phyloP scores from a whole-genome alignment of 768 basidiomycete genomes.

The Mycena capillaripes region DNA sequence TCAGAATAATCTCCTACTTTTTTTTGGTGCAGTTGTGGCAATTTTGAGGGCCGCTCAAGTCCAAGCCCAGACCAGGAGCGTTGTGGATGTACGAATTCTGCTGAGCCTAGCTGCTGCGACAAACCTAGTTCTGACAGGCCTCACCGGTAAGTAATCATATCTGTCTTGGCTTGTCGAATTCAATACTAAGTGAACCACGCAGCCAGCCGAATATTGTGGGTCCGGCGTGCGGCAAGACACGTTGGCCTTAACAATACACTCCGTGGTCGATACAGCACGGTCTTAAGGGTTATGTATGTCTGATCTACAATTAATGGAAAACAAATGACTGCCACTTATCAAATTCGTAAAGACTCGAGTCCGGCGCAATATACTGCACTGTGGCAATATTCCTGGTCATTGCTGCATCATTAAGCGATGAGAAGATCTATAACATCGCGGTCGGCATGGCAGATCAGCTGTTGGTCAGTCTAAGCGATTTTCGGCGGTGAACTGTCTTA shows the following conservation, averaged over 20 bases:
- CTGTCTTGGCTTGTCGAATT: neutral
- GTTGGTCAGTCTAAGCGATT: neutral
- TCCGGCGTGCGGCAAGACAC: neutral
- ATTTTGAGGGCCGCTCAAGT: neutral
- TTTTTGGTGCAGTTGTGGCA: neutral
- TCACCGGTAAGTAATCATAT: neutral
- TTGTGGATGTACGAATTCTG: neutral
- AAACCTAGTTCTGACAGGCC: neutral
- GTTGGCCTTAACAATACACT: neutral
- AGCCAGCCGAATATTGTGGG: slow-evolving; percentile 14
- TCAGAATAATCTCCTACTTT: too few relatives aligned
- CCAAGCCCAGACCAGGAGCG: too few relatives aligned
- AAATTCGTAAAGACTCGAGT: neutral
- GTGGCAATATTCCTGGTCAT: neutral
- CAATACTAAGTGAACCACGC: neutral
- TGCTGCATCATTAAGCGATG: neutral
- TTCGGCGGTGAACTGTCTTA: neutral
- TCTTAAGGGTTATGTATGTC: neutral
- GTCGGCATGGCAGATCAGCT: neutral
- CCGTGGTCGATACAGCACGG: neutral
- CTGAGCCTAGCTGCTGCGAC: neutral
- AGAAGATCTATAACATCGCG: neutral
- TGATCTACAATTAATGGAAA: neutral
- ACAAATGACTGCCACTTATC: neutral
- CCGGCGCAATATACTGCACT: neutral